Conservation (phyloP, 495 filamentous ascomycete genomes). For the Zalerion maritima region DNA sequence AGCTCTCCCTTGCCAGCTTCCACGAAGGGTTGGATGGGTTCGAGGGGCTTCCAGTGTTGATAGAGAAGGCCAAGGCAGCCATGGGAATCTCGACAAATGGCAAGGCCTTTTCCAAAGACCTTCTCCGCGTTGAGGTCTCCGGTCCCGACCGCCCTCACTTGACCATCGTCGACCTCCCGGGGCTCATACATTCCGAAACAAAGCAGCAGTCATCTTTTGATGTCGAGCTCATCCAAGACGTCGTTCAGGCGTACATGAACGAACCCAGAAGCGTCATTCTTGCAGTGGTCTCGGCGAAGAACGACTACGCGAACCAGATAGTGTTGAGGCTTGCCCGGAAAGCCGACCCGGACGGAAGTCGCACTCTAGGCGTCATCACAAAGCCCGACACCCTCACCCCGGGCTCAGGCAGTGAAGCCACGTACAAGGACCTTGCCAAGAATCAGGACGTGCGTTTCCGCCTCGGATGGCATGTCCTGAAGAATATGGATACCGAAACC, state of each 20-base stretch:
- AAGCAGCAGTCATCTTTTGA: slow-evolving; percentile 27
- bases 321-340: slow-evolving; percentile 26
- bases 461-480: slow-evolving; percentile 38
- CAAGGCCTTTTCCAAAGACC: slow-evolving; percentile 30
- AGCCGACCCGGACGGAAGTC: slow-evolving; percentile 22
- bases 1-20: slow-evolving; percentile 17
- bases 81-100: slow-evolving; percentile 27
- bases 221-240: slow-evolving; percentile 26
- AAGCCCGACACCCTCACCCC: slow-evolving; percentile 31
- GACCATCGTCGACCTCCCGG: slow-evolving; percentile 41
- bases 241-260: slow-evolving; percentile 32
- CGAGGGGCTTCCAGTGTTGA: slow-evolving; percentile 21
- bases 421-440: slow-evolving; percentile 24
- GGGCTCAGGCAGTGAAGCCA: slow-evolving; percentile 22
- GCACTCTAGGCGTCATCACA: slow-evolving; percentile 36
- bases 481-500: slow-evolving; percentile 31
- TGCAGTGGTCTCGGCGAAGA: slow-evolving; percentile 36
- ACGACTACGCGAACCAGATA: slow-evolving; percentile 36
- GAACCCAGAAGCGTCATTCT: slow-evolving; percentile 34
- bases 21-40: slow-evolving; percentile 19
- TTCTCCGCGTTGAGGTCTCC: slow-evolving; percentile 35
- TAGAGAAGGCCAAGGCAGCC: slow-evolving; percentile 28
- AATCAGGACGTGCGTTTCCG: slow-evolving; percentile 32
- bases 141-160: slow-evolving; percentile 36
- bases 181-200: slow-evolving; percentile 32